Evolutionary conservation across 306 rosid species (phyloP).

Genomic region (Vigna angularis): DNA sequence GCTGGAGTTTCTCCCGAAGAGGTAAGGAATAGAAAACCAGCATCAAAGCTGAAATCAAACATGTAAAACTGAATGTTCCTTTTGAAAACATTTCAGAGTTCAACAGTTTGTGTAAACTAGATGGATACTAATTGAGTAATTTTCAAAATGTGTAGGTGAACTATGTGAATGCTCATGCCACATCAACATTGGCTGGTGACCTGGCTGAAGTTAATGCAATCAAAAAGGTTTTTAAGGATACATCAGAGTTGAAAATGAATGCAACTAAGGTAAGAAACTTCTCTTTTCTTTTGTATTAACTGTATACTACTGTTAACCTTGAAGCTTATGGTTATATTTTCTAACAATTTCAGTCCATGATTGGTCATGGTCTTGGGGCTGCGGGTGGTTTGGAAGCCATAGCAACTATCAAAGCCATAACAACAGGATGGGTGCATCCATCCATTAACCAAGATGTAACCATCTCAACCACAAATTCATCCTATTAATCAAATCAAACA

Average conservation of each 20-base stretch:
- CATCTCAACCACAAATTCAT: not conserved
- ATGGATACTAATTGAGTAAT: constrained; percentile 9
- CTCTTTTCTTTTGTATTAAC: not conserved
- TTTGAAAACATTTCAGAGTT: not conserved
- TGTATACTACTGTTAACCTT: too few relatives aligned
- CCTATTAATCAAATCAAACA: not conserved
- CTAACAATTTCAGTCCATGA: constrained; percentile 64
- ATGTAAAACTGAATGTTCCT: not conserved
- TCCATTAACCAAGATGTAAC: constrained; percentile 73
- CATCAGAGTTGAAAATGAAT: constrained; percentile 72
- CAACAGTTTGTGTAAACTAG: not conserved
- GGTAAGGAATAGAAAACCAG: constrained; percentile 44
- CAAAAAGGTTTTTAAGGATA: constrained; percentile 67
- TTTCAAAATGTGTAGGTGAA: constrained; percentile 58
- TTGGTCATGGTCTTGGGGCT: constrained; percentile 85
- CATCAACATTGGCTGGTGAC: constrained; percentile 79
- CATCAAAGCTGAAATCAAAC: not conserved
- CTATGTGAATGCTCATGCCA: constrained; percentile 88
- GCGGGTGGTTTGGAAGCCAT: constrained; percentile 85
- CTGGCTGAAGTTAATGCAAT: constrained; percentile 78
- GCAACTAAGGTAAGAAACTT: constrained; percentile 64
- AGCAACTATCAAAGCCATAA: constrained; percentile 77
- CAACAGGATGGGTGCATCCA: constrained; percentile 80
- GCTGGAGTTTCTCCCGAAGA: constrained; percentile 81
- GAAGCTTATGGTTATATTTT: not conserved